Evolutionary conservation across 192 early-diverging fungal genomes (phyloP).

Genomic region (Physocladia obscura): DNA sequence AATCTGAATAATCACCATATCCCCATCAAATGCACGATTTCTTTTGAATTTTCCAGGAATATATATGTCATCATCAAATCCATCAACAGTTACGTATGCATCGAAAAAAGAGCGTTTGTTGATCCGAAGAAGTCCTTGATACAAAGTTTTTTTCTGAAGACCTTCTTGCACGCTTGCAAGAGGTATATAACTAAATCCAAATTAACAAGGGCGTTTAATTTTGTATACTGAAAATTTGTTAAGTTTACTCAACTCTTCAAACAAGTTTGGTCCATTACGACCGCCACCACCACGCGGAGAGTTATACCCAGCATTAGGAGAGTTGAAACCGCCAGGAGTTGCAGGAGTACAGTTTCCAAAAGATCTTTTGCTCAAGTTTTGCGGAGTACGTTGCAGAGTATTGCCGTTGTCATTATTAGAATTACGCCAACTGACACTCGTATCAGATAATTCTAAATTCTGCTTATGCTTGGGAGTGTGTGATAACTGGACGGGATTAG

Average conservation of each 20-base stretch:
- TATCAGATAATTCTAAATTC: too few species aligned
- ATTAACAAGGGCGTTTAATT: neutral
- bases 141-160: constrained; percentile 40
- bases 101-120: constrained; percentile 83
- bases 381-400: too few species aligned
- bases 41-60: constrained; percentile 71
- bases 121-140: constrained; percentile 78
- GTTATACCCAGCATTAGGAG: too few species aligned
- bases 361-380: too few species aligned
- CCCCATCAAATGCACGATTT: constrained; percentile 85
- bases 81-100: constrained; percentile 82
- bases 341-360: too few species aligned
- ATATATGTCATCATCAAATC: constrained; percentile 65
- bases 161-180: constrained; percentile 25
- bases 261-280: neutral
- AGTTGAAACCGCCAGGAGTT: too few species aligned
- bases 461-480: too few species aligned
- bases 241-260: constrained; percentile 14
- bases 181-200: constrained; percentile 28
- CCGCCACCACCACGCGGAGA: too few species aligned
- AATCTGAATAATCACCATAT: constrained; percentile 74
- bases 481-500: too few species aligned
- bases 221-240: neutral
- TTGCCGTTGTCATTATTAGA: too few species aligned
- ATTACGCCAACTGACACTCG: too few species aligned